Base-by-base conservation (phyloP, 306 rosid species). In the Dicorynia guianensis region DNA sequence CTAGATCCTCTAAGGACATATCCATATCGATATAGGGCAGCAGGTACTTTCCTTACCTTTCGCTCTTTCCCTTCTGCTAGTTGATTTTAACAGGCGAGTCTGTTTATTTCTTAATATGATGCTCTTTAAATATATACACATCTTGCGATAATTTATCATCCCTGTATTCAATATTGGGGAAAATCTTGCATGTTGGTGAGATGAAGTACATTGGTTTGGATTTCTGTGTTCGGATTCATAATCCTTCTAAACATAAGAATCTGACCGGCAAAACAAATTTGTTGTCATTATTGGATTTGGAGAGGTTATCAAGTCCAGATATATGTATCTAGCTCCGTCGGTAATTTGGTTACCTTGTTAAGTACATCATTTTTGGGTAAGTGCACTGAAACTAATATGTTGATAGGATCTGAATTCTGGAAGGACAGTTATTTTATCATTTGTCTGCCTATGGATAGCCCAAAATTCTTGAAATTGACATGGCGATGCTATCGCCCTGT, bases 11-110 rank as follows among this genome's bases (percentile, higher is more conserved):
- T 90, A 50, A 90, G 96, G 79, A 84, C 96, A 4, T 93, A 93
- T 43, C 93, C 97, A 2, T 93, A 90, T 80, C 88, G 93, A 90
- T 90, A 87, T 72, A 84, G 96, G 82, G 97, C 97, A 71, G 97
- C 97, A 84, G 97, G 97, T 92, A 75, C 54, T 19, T 67, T 8
- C 5, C 38, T 42, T 39, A 11, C n/a, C 25, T 43, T 67, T 61
- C 64, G 56, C 17, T 72, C 67, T 63, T 65, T 59, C 49, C 58
- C 55, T 36, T 40, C 36, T 54, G 17, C 47, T 33, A 46, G 59
- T 49, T 57, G 55, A 52, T 58, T 71, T 57, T 40, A 39, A 57
- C 47, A n/a, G 7, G 78, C 57, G 61, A 42, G 30, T 11, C 1
- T 20, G 13, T 52, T 63, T 20, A 61, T 38, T 40, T 34, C 6